Evolutionary conservation across 495 filamentous ascomycete genomes (phyloP).

Genomic region (Neurospora sp.): DNA sequence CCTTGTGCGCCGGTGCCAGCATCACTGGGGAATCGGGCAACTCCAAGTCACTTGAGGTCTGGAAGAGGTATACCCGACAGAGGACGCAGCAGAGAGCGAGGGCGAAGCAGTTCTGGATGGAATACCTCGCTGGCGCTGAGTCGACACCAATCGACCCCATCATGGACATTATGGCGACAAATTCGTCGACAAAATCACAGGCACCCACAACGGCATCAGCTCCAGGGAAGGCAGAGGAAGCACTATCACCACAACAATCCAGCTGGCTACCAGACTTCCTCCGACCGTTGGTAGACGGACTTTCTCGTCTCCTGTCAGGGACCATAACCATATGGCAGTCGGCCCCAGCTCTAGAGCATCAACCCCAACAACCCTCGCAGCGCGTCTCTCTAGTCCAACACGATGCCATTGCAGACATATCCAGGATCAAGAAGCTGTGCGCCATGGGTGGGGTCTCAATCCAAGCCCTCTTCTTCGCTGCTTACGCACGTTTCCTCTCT

Average conservation of each 20-base stretch:
- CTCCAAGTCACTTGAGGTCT: neutral
- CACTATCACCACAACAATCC: neutral
- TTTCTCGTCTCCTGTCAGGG: neutral
- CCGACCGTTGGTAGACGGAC: neutral
- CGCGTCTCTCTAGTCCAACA: conserved; percentile 7
- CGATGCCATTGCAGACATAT: conserved; percentile 10
- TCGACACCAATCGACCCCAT: neutral
- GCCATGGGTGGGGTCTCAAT: conserved; percentile 23
- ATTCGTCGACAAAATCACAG: neutral
- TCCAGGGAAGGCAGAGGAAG: neutral
- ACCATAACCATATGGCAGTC: neutral
- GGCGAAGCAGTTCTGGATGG: conserved; percentile 41
- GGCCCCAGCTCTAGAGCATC: neutral
- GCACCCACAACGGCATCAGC: neutral
- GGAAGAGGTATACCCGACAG: conserved; percentile 14
- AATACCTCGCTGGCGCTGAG: conserved; percentile 31
- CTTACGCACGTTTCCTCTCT: conserved; percentile 20
- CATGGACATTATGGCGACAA: neutral
- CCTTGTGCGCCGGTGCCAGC: conserved; percentile 8
- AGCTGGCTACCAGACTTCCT: neutral
- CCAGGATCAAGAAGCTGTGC: conserved; percentile 7
- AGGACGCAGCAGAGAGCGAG: conserved; percentile 6
- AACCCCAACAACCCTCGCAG: neutral
- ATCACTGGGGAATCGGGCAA: neutral
- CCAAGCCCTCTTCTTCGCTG: conserved; percentile 35